Base-by-base conservation (phyloP, 2,329 filamentous ascomycete species). In the Cladophialophora yegresii region DNA sequence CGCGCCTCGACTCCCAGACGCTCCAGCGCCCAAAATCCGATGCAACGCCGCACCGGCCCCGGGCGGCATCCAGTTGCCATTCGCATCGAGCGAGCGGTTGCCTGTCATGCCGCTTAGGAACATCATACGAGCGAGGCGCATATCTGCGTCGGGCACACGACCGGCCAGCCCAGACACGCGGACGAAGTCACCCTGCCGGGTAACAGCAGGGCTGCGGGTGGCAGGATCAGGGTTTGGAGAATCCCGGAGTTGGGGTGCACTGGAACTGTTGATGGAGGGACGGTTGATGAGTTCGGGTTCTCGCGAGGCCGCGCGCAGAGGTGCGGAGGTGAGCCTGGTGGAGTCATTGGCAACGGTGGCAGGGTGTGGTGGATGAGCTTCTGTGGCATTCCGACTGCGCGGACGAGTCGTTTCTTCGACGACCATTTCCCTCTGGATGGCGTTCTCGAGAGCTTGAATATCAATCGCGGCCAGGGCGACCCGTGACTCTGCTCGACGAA, bases 1-100 rank as follows among this genome's bases (percentile, higher is more conserved):
- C 73, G 76, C 64, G 77, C 76, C 28, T 79, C 33, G 51, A 40
- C 45, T 33, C 30, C 23, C 62, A n/a, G 45, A 36, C 45, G 63
- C 58, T 8, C 36, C 58, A 30, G 58, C 74, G 7, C 75, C 76
- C 54, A 79, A 67, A 61, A 74, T 78, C 4, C 76, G 72, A 62
- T 76, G 73, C 53, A 78, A 62, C 45, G 55, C 54, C 9, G 62
- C 63, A 9, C 61, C 65, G 22, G 20, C 30, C 7, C 28, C 57
- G 0, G 30, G 45, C 23, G 69, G 66, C 47, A 66, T 56, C 71
- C 71, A 72, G 54, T 72, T 72, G 2, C 71, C 71, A 57, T 72
- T 72, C 16, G 59, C 65, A 60, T 72, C 71, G 9, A 66, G 22
- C 54, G 62, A 36, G 9, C 67, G 50, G 36, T 64, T 64, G 12